phyloP scores from a whole-genome alignment of 371 early-diverging fungal species.

The Zopfochytrium polystomum region DNA sequence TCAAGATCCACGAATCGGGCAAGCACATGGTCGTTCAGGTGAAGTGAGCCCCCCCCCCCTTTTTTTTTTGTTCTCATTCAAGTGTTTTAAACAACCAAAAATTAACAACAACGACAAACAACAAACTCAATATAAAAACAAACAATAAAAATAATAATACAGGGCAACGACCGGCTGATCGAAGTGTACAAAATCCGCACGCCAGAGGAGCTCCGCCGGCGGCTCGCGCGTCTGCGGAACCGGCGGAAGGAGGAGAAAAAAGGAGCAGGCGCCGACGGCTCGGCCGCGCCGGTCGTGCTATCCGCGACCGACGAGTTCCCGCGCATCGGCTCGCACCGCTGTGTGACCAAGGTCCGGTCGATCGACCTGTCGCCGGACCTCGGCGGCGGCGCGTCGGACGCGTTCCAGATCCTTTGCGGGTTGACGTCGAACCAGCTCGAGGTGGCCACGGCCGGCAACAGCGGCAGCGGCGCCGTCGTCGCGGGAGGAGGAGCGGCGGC shows the following conservation, averaged over 20 bases:
- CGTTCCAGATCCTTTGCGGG: conserved; percentile 50
- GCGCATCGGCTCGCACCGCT: conserved; percentile 59
- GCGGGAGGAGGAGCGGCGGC: conserved; percentile 37
- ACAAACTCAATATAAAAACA: too few relatives aligned
- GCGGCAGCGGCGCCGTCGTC: conserved; percentile 44
- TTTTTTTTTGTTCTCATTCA: neutral
- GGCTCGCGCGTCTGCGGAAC: conserved; percentile 74
- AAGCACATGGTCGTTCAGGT: conserved; percentile 65
- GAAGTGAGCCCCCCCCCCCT: neutral
- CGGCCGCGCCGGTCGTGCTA: conserved; percentile 47
- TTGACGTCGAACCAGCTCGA: conserved; percentile 74
- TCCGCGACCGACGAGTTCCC: conserved; percentile 69
- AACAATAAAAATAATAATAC: too few relatives aligned
- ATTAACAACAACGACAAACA: too few relatives aligned
- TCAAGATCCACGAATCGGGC: conserved; percentile 73
- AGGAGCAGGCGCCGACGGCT: conserved; percentile 18
- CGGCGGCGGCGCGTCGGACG: conserved; percentile 21
- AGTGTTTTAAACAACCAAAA: neutral
- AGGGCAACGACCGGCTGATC: conserved; percentile 74
- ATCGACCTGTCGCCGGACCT: conserved; percentile 66
- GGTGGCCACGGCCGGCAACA: conserved; percentile 56
- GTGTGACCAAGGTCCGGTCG: conserved; percentile 68
- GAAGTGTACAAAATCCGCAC: conserved; percentile 79
- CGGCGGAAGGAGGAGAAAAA: conserved; percentile 74
- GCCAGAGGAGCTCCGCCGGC: conserved; percentile 74